Evolutionary conservation across 2,329 filamentous ascomycete species (phyloP).

Genomic region (Venturiaceae sp.): DNA sequence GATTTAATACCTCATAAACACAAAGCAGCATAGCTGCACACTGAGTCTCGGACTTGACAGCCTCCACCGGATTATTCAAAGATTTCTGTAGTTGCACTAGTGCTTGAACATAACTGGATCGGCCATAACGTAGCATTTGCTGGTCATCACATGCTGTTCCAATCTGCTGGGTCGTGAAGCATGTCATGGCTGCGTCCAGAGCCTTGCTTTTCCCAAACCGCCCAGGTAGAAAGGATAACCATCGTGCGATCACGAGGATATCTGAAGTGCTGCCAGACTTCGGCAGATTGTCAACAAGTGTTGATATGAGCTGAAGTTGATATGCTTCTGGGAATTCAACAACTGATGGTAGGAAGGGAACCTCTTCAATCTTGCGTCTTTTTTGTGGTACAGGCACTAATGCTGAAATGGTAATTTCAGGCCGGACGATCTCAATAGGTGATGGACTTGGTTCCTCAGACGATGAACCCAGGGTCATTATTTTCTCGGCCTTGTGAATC

Average conservation of each 20-base stretch:
- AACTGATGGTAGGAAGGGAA: background rate
- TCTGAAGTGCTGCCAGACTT: background rate
- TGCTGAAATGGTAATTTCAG: background rate
- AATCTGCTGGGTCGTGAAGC: conserved; percentile 1
- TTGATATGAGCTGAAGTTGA: background rate
- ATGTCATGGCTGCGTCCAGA: background rate
- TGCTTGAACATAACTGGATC: background rate
- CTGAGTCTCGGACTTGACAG: background rate
- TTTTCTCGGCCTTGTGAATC: background rate
- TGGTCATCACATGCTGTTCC: background rate
- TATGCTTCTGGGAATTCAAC: background rate
- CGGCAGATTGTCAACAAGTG: background rate
- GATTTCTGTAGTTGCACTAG: background rate
- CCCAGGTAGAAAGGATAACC: background rate
- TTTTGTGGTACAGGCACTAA: background rate
- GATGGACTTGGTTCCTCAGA: background rate
- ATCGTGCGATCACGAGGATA: background rate
- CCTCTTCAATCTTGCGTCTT: background rate
- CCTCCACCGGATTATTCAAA: background rate
- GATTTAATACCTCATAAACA: background rate
- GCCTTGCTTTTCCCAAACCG: background rate
- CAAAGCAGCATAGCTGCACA: conserved; percentile 1
- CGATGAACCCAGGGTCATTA: background rate
- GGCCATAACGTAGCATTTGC: background rate
- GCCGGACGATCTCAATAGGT: background rate